Percentiles rank a stretch among this genome's conserved stretches.
These are phyloP conservation scores for Saururus chinensis DNA, from an alignment of 164 flowering plant species.

Conservation along the genomic window DNA sequence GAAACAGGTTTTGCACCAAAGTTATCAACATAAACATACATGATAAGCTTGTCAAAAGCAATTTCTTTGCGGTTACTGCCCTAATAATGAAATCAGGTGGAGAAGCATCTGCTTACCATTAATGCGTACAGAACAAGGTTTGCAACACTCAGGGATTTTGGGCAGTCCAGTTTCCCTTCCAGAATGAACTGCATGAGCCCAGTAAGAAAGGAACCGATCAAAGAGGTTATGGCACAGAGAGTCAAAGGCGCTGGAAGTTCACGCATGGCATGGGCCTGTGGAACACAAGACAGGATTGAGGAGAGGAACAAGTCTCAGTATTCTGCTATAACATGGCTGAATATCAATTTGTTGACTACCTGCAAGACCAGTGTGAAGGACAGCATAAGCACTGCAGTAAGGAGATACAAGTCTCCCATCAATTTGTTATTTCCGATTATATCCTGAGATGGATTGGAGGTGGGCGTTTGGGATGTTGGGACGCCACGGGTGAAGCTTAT, in stretches of 20 bases:
- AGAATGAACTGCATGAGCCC: conserved; percentile 24
- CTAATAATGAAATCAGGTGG: no score
- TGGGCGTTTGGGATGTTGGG: not conserved
- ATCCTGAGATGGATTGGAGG: not conserved
- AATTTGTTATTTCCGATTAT: conserved; percentile 31
- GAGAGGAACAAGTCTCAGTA: not conserved
- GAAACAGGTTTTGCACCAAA: no score
- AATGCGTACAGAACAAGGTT: conserved; percentile 28
- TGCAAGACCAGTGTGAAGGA: conserved; percentile 58
- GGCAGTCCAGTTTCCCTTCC: conserved; percentile 21
- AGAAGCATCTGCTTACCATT: conserved; percentile 28
- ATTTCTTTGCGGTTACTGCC: no score
- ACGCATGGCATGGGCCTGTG: conserved; percentile 53
- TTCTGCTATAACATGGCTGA: not conserved
- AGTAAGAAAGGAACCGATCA: conserved; percentile 45
- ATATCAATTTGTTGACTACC: conserved; percentile 22
- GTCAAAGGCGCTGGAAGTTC: conserved; percentile 86
- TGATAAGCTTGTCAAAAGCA: no score
- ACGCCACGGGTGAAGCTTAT: conserved; percentile 58
- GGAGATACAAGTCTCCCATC: conserved; percentile 52
- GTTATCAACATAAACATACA: no score
- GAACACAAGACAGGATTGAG: not conserved
- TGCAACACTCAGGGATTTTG: conserved; percentile 13
- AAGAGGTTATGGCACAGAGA: conserved; percentile 44
- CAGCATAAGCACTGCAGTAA: conserved; percentile 43